Evolutionary conservation across 345 rosid genomes (phyloP).

Genomic region (Salix suchowensis): DNA sequence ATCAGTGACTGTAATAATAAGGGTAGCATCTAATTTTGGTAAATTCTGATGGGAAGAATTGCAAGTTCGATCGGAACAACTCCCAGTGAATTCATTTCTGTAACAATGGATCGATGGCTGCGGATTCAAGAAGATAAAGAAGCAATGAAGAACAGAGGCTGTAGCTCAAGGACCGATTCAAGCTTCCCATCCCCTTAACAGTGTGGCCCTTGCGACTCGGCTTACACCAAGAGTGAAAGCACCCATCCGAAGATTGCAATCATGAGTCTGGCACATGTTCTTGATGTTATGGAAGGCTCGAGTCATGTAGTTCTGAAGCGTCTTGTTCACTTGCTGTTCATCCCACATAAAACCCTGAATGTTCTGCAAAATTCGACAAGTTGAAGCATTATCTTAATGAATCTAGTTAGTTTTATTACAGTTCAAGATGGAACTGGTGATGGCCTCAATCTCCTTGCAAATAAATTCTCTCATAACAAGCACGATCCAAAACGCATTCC

Average conservation of each 20-base stretch:
- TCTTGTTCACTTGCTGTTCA: slow-evolving; percentile 76
- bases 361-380: slow-evolving; percentile 47
- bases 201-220: slow-evolving; percentile 89
- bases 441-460: background rate
- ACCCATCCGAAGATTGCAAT: slow-evolving; percentile 95
- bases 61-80: background rate
- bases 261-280: slow-evolving; percentile 75
- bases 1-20: background rate
- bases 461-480: background rate
- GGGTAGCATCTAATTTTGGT: background rate
- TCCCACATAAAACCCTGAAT: slow-evolving; percentile 99
- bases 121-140: background rate
- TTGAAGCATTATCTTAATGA: background rate
- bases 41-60: background rate
- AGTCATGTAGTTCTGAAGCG: slow-evolving; percentile 83
- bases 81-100: background rate
- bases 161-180: slow-evolving; percentile 12
- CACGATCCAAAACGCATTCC: background rate
- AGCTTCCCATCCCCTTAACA: slow-evolving; percentile 95
- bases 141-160: background rate
- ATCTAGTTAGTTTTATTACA: background rate
- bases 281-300: slow-evolving; percentile 79
- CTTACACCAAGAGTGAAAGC: slow-evolving; percentile 96
- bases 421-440: background rate
- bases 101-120: background rate